Percentiles rank a stretch among this genome's conserved stretches.
phyloP scores from a whole-genome alignment of 73 alveolate species.

The Paramecium sonneborni region DNA sequence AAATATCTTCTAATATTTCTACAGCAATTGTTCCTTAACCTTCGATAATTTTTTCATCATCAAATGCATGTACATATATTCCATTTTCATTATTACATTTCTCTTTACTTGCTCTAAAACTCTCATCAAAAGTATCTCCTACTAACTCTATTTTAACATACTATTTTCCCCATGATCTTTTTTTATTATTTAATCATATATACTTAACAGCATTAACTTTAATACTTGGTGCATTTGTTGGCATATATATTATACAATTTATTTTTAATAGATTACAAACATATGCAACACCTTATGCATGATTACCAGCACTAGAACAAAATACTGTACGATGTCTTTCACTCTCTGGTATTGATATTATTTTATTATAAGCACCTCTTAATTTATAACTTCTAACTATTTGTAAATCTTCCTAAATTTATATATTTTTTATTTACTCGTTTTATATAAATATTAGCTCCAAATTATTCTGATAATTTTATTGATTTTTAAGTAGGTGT shows the following conservation, averaged over 20 bases:
- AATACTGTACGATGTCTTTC: slow-evolving; percentile 64
- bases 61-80: slow-evolving; percentile 71
- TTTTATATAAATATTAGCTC: slow-evolving; percentile 55
- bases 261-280: slow-evolving; percentile 50
- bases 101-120: slow-evolving; percentile 61
- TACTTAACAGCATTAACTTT: slow-evolving; percentile 62
- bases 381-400: slow-evolving; percentile 59
- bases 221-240: slow-evolving; percentile 70
- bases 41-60: slow-evolving; percentile 71
- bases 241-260: slow-evolving; percentile 69
- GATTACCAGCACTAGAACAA: slow-evolving; percentile 78
- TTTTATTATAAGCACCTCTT: slow-evolving; percentile 60
- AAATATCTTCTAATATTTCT: slow-evolving; percentile 69
- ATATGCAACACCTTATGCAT: slow-evolving; percentile 79
- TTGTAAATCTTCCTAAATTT: slow-evolving; percentile 51
- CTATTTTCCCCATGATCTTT: slow-evolving; percentile 67
- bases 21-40: slow-evolving; percentile 77
- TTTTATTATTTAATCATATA: background rate
- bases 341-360: slow-evolving; percentile 19
- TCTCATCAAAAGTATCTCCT: slow-evolving; percentile 75
- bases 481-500: slow-evolving; percentile 49
- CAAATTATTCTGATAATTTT: slow-evolving; percentile 16
- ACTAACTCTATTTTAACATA: slow-evolving; percentile 55
- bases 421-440: background rate
- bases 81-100: slow-evolving; percentile 61